Base-by-base conservation (phyloP, 495 filamentous ascomycete genomes). In the Thermothielavioides terrestris region DNA sequence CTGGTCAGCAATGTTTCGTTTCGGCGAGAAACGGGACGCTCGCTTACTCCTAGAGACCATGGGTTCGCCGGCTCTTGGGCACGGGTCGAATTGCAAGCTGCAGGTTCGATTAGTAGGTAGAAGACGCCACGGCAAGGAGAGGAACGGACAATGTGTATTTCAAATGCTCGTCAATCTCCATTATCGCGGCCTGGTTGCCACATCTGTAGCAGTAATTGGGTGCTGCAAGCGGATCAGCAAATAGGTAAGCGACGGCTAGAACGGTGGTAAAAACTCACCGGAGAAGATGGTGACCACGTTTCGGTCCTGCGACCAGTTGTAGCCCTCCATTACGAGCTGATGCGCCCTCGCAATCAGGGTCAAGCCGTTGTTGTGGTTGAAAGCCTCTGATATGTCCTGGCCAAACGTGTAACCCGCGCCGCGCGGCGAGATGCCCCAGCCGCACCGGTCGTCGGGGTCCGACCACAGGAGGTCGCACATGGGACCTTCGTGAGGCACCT, bases 221-320 rank as follows among this genome's bases (percentile, higher is more conserved):
- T 30, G 90, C 90, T 94, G 58, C 50, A 68, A 8, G 9, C 27
- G 15, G 11, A 49, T 60, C 27, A 61, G 62, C 17, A 39, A 42
- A 23, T 41, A n/a, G n/a, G 46, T 47, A 46, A 34, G 41, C 45
- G 32, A 30, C 27, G 14, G 6, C 18, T 32, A 50, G 18, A 5
- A 8, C 17, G 11, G 30, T 7, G 11, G 39, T 14, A 20, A 3
- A n/a, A 31, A 53, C 80, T 59, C 72, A 94, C 89, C 89, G 58
- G 90, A 96, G 72, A 96, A 96, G 62, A 96, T 96, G n/a, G 90
- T 96, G 32, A 96, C 90, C 35, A 96, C 91, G 60, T 95, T 96
- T 42, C 91, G 73, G 64, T 95, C 90, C 66, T 95, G 91, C 36
- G 86, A 92, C 91, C 91, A 95, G 71, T 95, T 96, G 69, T 95